Evolutionary conservation across 129 eudicot genomes (phyloP).

Genomic region (Calendula officinalis): DNA sequence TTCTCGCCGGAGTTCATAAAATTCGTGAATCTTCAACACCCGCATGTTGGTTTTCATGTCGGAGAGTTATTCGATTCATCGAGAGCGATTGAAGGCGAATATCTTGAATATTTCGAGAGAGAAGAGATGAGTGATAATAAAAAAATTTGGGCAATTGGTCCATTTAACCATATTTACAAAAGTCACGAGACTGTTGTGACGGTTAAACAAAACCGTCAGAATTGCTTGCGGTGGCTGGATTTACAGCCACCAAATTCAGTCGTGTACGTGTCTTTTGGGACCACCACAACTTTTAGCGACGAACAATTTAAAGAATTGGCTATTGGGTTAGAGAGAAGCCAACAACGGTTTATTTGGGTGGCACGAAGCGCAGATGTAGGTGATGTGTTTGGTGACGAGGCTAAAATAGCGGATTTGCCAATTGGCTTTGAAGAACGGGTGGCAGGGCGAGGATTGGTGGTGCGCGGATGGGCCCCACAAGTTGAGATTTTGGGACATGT

Average conservation of each 20-base stretch:
- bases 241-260: slow-evolving; percentile 33
- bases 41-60: slow-evolving; percentile 12
- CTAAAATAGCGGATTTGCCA: slow-evolving; percentile 23
- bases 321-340: slow-evolving; percentile 37
- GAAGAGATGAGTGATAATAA: slow-evolving; percentile 18
- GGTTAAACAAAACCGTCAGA: slow-evolving; percentile 8
- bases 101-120: slow-evolving; percentile 28
- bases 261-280: slow-evolving; percentile 46
- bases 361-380: slow-evolving; percentile 26
- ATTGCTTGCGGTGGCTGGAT: slow-evolving; percentile 43
- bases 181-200: background rate
- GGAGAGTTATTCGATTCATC: slow-evolving; percentile 40
- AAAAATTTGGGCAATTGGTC: slow-evolving; percentile 56
- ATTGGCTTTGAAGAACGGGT: slow-evolving; percentile 39
- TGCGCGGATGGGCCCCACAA: slow-evolving; percentile 53
- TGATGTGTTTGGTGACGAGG: slow-evolving; percentile 25
- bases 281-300: slow-evolving; percentile 20
- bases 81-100: slow-evolving; percentile 34
- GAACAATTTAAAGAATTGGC: slow-evolving; percentile 38
- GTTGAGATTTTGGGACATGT: slow-evolving; percentile 39
- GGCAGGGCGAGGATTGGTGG: slow-evolving; percentile 35
- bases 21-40: background rate
- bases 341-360: slow-evolving; percentile 41
- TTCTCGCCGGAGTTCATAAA: slow-evolving; percentile 18
- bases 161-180: slow-evolving; percentile 21